Evolutionary conservation across 202 grass and related monocot species (phyloP).

Genomic region (Zizania palustris): DNA sequence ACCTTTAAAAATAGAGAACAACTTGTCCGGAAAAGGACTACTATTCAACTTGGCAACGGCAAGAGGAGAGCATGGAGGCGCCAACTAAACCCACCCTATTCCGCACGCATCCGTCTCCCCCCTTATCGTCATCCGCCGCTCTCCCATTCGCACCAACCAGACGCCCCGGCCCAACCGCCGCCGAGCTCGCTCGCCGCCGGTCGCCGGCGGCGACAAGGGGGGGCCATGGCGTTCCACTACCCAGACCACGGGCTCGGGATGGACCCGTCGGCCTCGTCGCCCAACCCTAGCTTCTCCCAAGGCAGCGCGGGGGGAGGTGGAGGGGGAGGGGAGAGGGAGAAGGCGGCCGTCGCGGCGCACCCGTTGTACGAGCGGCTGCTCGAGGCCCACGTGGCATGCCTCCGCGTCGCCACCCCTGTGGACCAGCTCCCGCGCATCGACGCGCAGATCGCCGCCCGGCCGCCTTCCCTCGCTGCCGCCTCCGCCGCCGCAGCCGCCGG

Average conservation of each 20-base stretch:
- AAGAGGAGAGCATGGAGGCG: no score
- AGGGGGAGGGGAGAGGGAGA: conserved; percentile 54
- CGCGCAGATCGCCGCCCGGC: conserved; percentile 74
- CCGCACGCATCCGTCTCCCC: background rate
- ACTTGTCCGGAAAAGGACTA: no score
- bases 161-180: conserved; percentile 45
- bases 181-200: conserved; percentile 2
- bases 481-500: conserved; percentile 42
- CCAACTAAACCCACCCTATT: background rate
- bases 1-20: no score
- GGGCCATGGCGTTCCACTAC: conserved; percentile 51
- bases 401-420: conserved; percentile 92
- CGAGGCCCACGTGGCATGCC: conserved; percentile 87
- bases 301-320: background rate
- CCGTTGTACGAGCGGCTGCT: conserved; percentile 93
- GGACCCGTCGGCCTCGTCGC: conserved; percentile 32
- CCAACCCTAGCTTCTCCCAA: conserved; percentile 41
- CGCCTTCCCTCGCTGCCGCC: conserved; percentile 60
- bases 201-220: background rate
- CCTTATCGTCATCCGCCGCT: conserved; percentile 13
- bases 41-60: no score
- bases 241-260: conserved; percentile 43
- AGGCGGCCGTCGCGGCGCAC: conserved; percentile 82
- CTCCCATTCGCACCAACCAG: conserved; percentile 48
- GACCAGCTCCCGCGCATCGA: conserved; percentile 95